A percentile compares a stretch with the other conserved stretches of the same genome.
Conservation (phyloP, 805 yeast genomes). For the Nakazawaea peltata region DNA sequence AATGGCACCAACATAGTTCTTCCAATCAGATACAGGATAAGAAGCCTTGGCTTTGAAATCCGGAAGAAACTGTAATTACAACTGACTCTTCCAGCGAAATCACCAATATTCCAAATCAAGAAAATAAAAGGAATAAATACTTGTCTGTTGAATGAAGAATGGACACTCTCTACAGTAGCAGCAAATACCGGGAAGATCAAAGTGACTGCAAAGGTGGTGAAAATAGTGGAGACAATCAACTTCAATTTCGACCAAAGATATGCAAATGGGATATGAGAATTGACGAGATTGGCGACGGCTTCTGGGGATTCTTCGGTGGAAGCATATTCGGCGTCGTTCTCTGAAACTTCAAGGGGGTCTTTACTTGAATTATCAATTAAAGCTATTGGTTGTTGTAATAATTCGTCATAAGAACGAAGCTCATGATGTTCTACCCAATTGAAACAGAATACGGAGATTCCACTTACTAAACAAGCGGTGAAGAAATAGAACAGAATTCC, state of each 20-base stretch:
- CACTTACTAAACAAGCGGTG: conserved; percentile 15
- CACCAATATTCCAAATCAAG: conserved; percentile 86
- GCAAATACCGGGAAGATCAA: conserved; percentile 89
- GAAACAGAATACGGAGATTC: conserved; percentile 10
- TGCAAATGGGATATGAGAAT: conserved; percentile 45
- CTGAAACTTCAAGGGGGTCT: conserved; percentile 1
- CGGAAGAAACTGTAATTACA: conserved; percentile 44
- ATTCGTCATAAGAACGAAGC: conserved; percentile 14
- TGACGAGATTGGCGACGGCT: not conserved
- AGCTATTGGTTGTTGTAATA: conserved; percentile 18
- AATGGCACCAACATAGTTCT: conserved; percentile 63
- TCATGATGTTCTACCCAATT: conserved; percentile 17
- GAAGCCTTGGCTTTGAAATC: conserved; percentile 30
- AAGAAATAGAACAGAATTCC: conserved; percentile 26
- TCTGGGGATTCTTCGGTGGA: conserved; percentile 8
- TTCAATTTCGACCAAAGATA: conserved; percentile 56
- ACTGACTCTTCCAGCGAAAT: conserved; percentile 64
- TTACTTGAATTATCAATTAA: conserved; percentile 5
- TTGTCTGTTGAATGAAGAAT: conserved; percentile 24
- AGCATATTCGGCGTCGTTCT: conserved; percentile 1
- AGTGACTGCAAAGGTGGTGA: conserved; percentile 66
- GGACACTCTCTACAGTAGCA: conserved; percentile 49
- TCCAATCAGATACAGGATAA: conserved; percentile 46
- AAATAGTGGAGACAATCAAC: conserved; percentile 59
- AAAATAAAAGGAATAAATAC: conserved; percentile 68